These are phyloP conservation scores for Stephania yunnanensis DNA, from an alignment of 164 flowering plant genomes.

Conservation along the genomic window DNA sequence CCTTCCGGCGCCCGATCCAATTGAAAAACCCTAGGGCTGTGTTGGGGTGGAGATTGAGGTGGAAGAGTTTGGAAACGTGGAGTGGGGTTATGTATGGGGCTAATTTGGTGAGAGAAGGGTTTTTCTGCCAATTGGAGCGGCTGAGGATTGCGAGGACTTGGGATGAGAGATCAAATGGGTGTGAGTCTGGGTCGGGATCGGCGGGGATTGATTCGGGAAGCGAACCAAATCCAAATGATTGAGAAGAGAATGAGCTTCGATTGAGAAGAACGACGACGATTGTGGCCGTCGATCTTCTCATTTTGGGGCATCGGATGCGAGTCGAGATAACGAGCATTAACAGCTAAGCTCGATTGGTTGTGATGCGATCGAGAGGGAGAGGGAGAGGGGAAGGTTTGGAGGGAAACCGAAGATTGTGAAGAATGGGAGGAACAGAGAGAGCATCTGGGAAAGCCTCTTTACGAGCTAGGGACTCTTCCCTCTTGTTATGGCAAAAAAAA, in stretches of 20 bases:
- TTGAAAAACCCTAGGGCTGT: conserved; percentile 56
- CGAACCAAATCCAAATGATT: background rate
- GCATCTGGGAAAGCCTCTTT: no score
- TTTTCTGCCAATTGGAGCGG: conserved; percentile 47
- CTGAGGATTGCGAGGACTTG: conserved; percentile 39
- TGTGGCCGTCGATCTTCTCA: conserved; percentile 28
- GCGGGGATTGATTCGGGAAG: conserved; percentile 4
- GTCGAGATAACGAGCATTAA: no score
- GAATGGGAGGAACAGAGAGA: no score
- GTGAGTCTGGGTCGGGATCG: background rate
- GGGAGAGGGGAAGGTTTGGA: no score
- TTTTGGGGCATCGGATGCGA: conserved; percentile 18
- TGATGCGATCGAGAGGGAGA: no score
- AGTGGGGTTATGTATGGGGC: conserved; percentile 42
- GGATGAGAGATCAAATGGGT: conserved; percentile 17
- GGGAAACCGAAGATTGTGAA: no score
- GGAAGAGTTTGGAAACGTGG: conserved; percentile 42
- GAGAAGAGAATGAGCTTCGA: conserved; percentile 6
- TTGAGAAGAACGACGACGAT: conserved; percentile 8
- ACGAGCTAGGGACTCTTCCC: no score
- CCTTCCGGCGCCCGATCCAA: conserved; percentile 38
- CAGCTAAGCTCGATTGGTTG: no score
- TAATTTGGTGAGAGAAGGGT: conserved; percentile 44
- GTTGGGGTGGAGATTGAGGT: conserved; percentile 37
- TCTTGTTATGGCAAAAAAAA: no score